Evolutionary conservation across 805 yeast genomes (phyloP), one percentile per base, ranked within the genome.

Genomic region (Schwanniomyces polymorphus): DNA sequence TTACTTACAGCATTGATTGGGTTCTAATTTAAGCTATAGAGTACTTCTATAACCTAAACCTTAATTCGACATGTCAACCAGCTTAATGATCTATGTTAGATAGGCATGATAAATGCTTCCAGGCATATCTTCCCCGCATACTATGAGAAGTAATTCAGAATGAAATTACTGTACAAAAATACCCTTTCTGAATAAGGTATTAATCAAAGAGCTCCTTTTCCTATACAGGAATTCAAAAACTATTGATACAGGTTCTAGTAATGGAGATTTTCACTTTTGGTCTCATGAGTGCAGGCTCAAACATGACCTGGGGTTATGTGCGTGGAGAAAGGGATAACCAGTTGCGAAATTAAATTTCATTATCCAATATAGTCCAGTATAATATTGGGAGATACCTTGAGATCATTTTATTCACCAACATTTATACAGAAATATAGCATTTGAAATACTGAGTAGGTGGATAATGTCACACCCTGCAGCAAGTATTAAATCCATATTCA

Each of bases 401-500:
- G 8, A 31, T 14, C 7, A 31, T 31, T 16, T 14, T 6, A 8
- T 16, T 18, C 21, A 31, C 7, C 34, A 31, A 6, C 35, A 31
- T 17, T 16, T 14, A 31, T 16, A 6, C 14, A 7, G n/a, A 16
- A 31, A 16, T 6, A 31, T 31, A 8, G 17, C 12, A 16, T 31
- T 16, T 10, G 17, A 7, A 3, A 31, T 16, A 31, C 35, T 16
- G 5, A 31, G 35, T 21, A 14, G 17, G 21, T 31, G 35, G 35
- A 31, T 31, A 16, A 72, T 72, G 76, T 61, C 75, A 31, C 72
- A 72, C 47, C 73, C 75, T n/a, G 71, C 68, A 9, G 76, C 76
- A 38, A 69, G 74, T 47, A 61, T 72, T 28, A 68, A 63, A 49
- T 68, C 75, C 14, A 65, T 72, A 8, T 61, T 54, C 46, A 67